These are phyloP conservation scores for Aspergillus carlsbadensis DNA, from an alignment of 495 filamentous ascomycete species.

Conservation along the genomic window DNA sequence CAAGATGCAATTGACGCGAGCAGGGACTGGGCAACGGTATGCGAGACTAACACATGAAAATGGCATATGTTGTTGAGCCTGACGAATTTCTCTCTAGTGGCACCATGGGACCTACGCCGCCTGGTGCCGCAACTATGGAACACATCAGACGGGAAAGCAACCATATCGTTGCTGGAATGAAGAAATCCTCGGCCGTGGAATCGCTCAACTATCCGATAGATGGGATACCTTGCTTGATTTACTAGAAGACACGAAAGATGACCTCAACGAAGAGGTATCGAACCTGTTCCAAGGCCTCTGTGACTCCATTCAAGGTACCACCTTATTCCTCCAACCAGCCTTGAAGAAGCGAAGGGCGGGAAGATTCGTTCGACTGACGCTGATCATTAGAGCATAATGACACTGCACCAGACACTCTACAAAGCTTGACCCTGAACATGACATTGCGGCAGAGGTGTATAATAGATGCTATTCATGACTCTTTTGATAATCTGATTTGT, in stretches of 20 bases:
- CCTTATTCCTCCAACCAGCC: background rate
- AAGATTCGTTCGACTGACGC: background rate
- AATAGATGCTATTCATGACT: slow-evolving; percentile 1
- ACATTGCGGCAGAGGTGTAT: slow-evolving; percentile 12
- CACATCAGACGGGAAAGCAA: slow-evolving; percentile 5
- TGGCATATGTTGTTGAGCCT: slow-evolving; percentile 6
- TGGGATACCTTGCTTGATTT: slow-evolving; percentile 6
- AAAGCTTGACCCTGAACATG: slow-evolving; percentile 16
- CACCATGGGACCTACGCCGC: slow-evolving; percentile 23
- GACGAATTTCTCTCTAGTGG: slow-evolving; percentile 20
- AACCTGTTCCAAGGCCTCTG: background rate
- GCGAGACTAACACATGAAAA: background rate
- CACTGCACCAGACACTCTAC: slow-evolving; percentile 14
- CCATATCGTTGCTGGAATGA: slow-evolving; percentile 28
- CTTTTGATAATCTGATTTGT: background rate
- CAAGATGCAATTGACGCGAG: slow-evolving; percentile 11
- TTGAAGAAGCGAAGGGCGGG: background rate
- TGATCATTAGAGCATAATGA: slow-evolving; percentile 7
- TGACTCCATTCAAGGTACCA: slow-evolving; percentile 12
- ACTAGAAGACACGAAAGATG: background rate
- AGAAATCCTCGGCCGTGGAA: slow-evolving; percentile 13
- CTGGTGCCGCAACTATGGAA: slow-evolving; percentile 27
- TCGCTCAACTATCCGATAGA: background rate
- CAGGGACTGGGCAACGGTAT: slow-evolving; percentile 23
- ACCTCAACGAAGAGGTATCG: background rate